Conservation (phyloP, 352 stramenopile genomes). For the Pythium aphanidermatum region DNA sequence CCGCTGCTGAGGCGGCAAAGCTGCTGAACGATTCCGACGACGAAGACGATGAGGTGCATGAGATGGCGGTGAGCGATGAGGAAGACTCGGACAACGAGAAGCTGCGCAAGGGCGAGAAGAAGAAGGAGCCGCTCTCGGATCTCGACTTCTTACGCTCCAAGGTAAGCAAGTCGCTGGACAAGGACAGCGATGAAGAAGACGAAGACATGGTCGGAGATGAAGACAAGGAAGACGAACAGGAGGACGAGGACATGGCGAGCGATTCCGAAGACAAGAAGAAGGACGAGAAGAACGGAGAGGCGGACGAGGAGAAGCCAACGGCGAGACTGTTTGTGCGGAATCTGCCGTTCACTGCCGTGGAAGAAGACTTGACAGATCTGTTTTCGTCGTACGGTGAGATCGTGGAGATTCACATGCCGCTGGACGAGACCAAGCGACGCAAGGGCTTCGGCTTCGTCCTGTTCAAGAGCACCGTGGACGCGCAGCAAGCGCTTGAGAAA, state of each 20-base stretch:
- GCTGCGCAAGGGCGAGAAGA: constrained; percentile 31
- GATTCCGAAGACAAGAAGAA: constrained; percentile 32
- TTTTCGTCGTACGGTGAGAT: constrained; percentile 89
- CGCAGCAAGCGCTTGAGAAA: constrained; percentile 78
- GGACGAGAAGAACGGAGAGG: constrained; percentile 8
- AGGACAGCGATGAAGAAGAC: constrained; percentile 57
- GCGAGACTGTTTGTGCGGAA: constrained; percentile 97
- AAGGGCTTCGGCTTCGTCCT: constrained; percentile 98
- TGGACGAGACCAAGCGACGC: constrained; percentile 93
- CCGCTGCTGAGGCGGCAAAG: constrained; percentile 14
- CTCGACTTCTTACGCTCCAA: constrained; percentile 94
- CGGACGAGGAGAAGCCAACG: constrained; percentile 36
- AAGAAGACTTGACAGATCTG: constrained; percentile 93
- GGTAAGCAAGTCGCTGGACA: constrained; percentile 87
- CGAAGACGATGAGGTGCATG: constrained; percentile 87
- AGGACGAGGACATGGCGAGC: constrained; percentile 34
- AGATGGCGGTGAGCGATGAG: constrained; percentile 28
- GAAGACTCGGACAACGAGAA: constrained; percentile 23
- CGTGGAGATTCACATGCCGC: constrained; percentile 93
- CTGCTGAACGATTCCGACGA: constrained; percentile 33
- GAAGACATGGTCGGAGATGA: constrained; percentile 25
- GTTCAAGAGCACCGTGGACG: constrained; percentile 91
- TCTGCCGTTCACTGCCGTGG: constrained; percentile 93
- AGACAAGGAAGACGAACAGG: constrained; percentile 27
- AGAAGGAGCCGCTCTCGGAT: constrained; percentile 65